phyloP scores from a whole-genome alignment of 2,329 filamentous ascomycete genomes.

The Aspergillus caelatus region DNA sequence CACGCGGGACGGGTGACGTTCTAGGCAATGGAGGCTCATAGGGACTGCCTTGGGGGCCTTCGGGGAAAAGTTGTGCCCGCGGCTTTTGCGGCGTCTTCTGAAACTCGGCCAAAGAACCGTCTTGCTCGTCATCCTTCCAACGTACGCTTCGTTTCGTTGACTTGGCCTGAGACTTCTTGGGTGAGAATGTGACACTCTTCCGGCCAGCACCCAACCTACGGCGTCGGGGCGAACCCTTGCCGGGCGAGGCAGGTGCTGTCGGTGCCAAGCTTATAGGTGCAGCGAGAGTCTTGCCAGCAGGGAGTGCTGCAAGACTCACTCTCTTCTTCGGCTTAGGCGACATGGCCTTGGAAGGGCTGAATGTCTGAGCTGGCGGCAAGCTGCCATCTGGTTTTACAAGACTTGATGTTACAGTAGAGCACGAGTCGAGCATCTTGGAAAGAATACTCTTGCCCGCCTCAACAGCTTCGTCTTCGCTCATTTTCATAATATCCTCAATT shows the following conservation, averaged over 20 bases:
- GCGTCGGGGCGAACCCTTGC: constrained; percentile 78
- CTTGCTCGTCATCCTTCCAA: constrained; percentile 89
- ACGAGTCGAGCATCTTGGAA: constrained; percentile 74
- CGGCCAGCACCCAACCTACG: constrained; percentile 64
- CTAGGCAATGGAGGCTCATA: constrained; percentile 53
- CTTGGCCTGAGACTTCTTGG: constrained; percentile 65
- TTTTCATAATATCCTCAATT: constrained; percentile 76
- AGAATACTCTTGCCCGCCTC: constrained; percentile 77
- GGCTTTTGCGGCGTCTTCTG: constrained; percentile 82
- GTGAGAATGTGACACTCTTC: constrained; percentile 80
- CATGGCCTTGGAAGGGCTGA: constrained; percentile 70
- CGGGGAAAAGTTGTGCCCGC: constrained; percentile 55
- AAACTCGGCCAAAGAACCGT: constrained; percentile 85
- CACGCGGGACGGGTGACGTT: constrained; percentile 53
- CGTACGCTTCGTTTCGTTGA: constrained; percentile 78
- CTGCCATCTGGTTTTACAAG: constrained; percentile 88
- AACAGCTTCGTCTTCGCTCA: constrained; percentile 83
- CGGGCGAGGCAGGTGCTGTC: constrained; percentile 59
- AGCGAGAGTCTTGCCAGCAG: constrained; percentile 29
- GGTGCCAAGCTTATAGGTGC: constrained; percentile 36
- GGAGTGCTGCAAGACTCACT: constrained; percentile 42
- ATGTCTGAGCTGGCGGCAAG: constrained; percentile 57
- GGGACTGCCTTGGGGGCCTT: constrained; percentile 56
- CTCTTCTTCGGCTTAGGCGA: constrained; percentile 72
- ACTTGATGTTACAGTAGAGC: constrained; percentile 73